These are phyloP conservation scores for Melanomma pulvis-pyrius DNA, from an alignment of 495 filamentous ascomycete species.

Conservation along the genomic window DNA sequence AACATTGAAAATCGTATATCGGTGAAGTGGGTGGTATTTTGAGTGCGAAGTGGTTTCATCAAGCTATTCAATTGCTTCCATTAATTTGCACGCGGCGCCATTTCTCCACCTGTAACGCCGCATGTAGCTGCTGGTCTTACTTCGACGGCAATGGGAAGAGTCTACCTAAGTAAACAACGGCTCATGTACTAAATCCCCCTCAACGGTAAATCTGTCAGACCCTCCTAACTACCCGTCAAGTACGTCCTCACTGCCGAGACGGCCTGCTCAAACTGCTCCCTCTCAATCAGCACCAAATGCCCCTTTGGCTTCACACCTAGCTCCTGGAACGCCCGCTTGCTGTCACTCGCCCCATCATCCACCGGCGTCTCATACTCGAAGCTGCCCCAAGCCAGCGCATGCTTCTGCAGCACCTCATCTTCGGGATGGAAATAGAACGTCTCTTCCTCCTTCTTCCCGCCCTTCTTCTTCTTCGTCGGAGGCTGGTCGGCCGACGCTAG, in stretches of 20 bases:
- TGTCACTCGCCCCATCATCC: conserved; percentile 78
- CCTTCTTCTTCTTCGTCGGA: conserved; percentile 77
- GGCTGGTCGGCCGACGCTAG: conserved; percentile 65
- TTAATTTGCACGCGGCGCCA: too few species aligned
- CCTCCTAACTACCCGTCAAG: conserved; percentile 22
- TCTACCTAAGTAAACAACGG: too few species aligned
- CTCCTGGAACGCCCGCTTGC: conserved; percentile 92
- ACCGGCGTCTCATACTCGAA: conserved; percentile 77
- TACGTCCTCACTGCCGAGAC: conserved; percentile 52
- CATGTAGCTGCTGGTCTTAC: too few species aligned
- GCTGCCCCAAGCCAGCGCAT: conserved; percentile 65
- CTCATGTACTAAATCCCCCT: too few species aligned
- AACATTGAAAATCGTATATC: conserved; percentile 5
- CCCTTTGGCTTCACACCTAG: conserved; percentile 83
- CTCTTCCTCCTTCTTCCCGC: conserved; percentile 50
- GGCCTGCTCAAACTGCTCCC: conserved; percentile 44
- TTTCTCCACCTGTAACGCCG: too few species aligned
- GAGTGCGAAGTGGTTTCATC: not conserved
- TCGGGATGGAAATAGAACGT: conserved; percentile 94
- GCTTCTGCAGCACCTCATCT: conserved; percentile 82
- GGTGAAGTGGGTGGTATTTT: not conserved
- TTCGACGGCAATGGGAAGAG: too few species aligned
- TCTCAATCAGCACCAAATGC: conserved; percentile 50
- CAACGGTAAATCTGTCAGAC: too few species aligned
- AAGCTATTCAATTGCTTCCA: too few species aligned